Evolutionary conservation across 2,329 filamentous ascomycete species (phyloP).

Genomic region (Celoporthe dispersa): DNA sequence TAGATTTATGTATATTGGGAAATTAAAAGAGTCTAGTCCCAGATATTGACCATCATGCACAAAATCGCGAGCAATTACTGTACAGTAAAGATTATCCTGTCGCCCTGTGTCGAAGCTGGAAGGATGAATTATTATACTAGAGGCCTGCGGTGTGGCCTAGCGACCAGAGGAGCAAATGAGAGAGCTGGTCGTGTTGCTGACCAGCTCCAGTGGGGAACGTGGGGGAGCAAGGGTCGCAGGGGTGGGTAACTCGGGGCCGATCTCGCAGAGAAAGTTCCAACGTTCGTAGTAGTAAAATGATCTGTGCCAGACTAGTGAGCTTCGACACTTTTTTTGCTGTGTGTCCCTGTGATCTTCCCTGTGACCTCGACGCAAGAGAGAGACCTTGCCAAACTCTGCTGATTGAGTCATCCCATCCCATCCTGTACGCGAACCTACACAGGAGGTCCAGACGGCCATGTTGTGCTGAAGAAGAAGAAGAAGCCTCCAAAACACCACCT

Average conservation of each 20-base stretch:
- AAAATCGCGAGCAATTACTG: background rate
- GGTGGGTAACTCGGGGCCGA: conserved; percentile 25
- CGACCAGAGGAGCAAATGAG: conserved; percentile 13
- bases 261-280: conserved; percentile 25
- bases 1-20: too few species aligned
- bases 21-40: too few species aligned
- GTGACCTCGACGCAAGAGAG: conserved; percentile 34
- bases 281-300: background rate
- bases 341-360: conserved; percentile 39
- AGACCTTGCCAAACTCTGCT: conserved; percentile 16
- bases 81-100: background rate
- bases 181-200: conserved; percentile 7
- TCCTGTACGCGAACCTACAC: background rate
- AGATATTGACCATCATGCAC: background rate
- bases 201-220: conserved; percentile 12
- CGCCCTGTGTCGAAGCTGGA: background rate
- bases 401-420: conserved; percentile 23
- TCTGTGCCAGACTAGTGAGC: background rate
- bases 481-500: conserved; percentile 7
- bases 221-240: conserved; percentile 3
- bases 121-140: background rate
- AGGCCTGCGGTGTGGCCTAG: background rate
- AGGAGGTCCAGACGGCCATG: conserved; percentile 6
- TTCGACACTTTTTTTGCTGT: conserved; percentile 9
- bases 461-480: conserved; percentile 23